phyloP scores from a whole-genome alignment of 1,284 basidiomycete genomes.

The Apiotrichum veenhuisii region DNA sequence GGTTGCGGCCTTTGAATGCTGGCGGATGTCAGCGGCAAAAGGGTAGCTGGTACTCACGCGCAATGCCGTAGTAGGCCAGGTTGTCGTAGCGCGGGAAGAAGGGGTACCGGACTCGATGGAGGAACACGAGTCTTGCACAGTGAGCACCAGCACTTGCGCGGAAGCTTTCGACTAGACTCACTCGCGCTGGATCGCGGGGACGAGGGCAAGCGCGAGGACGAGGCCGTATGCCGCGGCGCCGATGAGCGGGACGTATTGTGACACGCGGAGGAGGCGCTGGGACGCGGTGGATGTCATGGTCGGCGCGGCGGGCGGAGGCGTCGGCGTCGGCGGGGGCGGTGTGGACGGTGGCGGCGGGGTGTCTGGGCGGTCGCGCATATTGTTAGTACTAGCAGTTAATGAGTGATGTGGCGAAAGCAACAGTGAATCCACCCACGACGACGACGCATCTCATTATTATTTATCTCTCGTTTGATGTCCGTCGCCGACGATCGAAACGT shows the following conservation, averaged over 20 bases:
- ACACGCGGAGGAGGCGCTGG: conserved; percentile 6
- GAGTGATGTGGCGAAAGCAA: too few relatives aligned
- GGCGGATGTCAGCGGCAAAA: conserved; percentile 10
- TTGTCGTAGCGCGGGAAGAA: conserved; percentile 60
- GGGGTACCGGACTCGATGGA: conserved; percentile 66
- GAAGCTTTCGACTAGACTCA: too few relatives aligned
- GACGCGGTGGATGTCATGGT: not conserved
- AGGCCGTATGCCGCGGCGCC: conserved; percentile 58
- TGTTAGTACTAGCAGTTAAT: too few relatives aligned
- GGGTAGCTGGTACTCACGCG: conserved; percentile 58
- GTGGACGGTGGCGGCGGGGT: too few relatives aligned
- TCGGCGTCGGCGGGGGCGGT: too few relatives aligned
- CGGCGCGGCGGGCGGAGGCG: too few relatives aligned
- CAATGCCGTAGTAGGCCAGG: conserved; percentile 74
- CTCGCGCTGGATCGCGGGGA: conserved; percentile 70
- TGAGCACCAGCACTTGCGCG: not conserved
- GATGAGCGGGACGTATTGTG: conserved; percentile 16
- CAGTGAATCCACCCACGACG: too few relatives aligned
- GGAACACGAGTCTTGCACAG: conserved; percentile 56
- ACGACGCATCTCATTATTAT: too few relatives aligned
- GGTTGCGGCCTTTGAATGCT: conserved; percentile 75
- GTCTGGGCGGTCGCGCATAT: too few relatives aligned
- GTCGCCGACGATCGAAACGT: too few relatives aligned
- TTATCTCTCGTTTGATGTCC: too few relatives aligned
- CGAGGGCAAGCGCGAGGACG: conserved; percentile 57